These are phyloP conservation scores for Chlamydomonas sp. DNA, from an alignment of 139 green algal genomes.

Conservation along the genomic window DNA sequence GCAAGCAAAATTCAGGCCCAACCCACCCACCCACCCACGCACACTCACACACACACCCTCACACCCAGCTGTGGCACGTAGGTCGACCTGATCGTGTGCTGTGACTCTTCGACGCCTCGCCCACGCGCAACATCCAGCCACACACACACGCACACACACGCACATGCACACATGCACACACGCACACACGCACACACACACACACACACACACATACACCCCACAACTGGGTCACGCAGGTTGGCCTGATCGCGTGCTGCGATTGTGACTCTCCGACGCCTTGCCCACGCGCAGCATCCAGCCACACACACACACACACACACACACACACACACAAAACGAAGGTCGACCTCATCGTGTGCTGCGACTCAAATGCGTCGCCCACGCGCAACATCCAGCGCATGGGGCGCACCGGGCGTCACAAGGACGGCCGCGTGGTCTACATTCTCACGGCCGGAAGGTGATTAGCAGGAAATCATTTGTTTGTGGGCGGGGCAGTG, in stretches of 20 bases:
- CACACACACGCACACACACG: background rate
- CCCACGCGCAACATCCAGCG: constrained; percentile 78
- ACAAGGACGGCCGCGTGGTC: constrained; percentile 74
- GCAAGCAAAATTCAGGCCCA: background rate
- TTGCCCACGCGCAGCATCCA: background rate
- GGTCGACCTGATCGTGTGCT: constrained; percentile 93
- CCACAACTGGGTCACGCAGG: too few relatives aligned
- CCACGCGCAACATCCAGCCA: constrained; percentile 71
- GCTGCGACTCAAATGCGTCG: constrained; percentile 73
- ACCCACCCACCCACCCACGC: too few relatives aligned
- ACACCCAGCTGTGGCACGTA: too few relatives aligned
- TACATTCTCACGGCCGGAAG: constrained; percentile 67
- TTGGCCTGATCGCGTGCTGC: too few relatives aligned
- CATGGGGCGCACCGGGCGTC: constrained; percentile 86
- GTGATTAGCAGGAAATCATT: constrained; percentile 12
- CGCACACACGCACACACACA: constrained; percentile 9
- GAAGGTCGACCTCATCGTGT: constrained; percentile 93
- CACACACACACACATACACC: too few relatives aligned
- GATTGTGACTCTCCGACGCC: too few relatives aligned
- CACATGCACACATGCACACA: constrained; percentile 4
- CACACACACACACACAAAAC: too few relatives aligned
- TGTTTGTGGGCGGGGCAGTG: background rate
- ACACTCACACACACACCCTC: too few relatives aligned
- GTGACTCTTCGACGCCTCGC: constrained; percentile 67
- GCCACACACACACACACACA: too few relatives aligned